A percentile compares a stretch with the other conserved stretches of the same genome.
These are phyloP conservation scores for Metschnikowia gelsemii DNA, from an alignment of 805 yeast genomes.

Conservation along the genomic window DNA sequence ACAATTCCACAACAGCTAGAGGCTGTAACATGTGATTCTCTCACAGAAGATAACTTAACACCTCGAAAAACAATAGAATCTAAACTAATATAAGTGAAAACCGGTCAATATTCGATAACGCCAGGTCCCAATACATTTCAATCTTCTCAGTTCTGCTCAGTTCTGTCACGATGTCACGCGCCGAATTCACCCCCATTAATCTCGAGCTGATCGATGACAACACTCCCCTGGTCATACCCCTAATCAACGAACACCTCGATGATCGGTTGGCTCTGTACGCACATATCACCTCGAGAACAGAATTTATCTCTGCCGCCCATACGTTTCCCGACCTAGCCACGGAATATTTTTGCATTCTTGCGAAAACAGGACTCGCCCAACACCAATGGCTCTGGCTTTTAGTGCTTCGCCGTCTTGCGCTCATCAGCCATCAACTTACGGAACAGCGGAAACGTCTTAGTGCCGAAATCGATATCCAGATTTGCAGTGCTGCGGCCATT, in stretches of 20 bases:
- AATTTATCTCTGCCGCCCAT: constrained; percentile 10
- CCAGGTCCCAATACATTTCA: too few relatives aligned
- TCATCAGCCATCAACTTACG: constrained; percentile 4
- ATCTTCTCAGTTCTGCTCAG: too few relatives aligned
- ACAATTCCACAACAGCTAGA: too few relatives aligned
- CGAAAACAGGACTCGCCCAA: constrained; percentile 4
- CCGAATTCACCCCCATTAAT: too few relatives aligned
- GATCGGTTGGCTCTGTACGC: constrained; percentile 4
- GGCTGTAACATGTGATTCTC: too few relatives aligned
- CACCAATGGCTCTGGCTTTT: constrained; percentile 17
- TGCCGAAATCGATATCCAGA: constrained; percentile 3
- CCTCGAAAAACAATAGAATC: too few relatives aligned
- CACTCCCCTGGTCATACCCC: not conserved
- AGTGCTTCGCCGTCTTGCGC: constrained; percentile 5
- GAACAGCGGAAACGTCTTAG: constrained; percentile 2
- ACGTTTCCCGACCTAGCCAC: constrained; percentile 13
- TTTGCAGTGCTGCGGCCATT: constrained; percentile 1
- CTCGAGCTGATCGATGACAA: not conserved
- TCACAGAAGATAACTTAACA: too few relatives aligned
- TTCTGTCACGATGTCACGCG: constrained; percentile 4
- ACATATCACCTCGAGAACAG: not conserved
- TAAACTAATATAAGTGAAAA: too few relatives aligned
- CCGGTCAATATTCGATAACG: too few relatives aligned
- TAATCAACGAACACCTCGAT: constrained; percentile 6
- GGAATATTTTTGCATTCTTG: constrained; percentile 14